Base-by-base conservation (phyloP, 371 early-diverging fungal genomes). In the Mortierella sp. region DNA sequence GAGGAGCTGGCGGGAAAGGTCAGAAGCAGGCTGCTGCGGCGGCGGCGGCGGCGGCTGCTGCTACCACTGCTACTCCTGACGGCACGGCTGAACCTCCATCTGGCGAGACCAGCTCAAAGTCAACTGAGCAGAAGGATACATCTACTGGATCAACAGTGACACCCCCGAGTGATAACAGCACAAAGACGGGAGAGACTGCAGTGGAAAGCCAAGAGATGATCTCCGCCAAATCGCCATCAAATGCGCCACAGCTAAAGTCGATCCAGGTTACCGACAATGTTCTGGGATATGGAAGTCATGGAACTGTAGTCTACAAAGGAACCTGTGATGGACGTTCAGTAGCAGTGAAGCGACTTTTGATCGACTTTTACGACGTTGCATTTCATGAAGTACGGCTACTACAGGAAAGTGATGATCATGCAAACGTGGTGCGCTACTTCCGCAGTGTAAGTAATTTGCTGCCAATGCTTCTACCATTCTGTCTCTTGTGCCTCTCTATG, bases 371-470 rank as follows among this genome's bases (percentile, higher is more conserved):
- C 64, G 94, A 95, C 50, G 89, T 97, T 2, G 99, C 97, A 0
- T 87, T 90, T 57, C 95, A 96, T 67, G 99, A 99, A 79, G 96
- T 98, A 21, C 82, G 89, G 52, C 81, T 96, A 17, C 80, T 99
- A 37, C 93, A 95, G 71, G 96, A 96, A 78, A 91, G 92, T 57
- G 98, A 98, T 64, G 87, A 92, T 60, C 98, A 99, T 72, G 95
- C 96, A 2, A 98, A 98, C 69, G 97, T 98, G 0, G 91, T 98
- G 13, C 89, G 98, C n/a, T 98, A 98, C 77, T 97, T 89, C 78
- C 94, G 90, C 70, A 92, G 90, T 74, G 74, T 73, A 73, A 63
- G 50, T 34, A 10, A 34, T 34, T 10, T 34, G 34, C 10, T n/a
- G n/a, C n/a, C n/a, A n/a, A n/a, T n/a, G n/a, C n/a, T n/a, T n/a